A percentile compares a stretch with the other conserved stretches of the same genome.
Conservation (phyloP, 2,329 filamentous ascomycete species). For the Pseudogymnoascus sp. region DNA sequence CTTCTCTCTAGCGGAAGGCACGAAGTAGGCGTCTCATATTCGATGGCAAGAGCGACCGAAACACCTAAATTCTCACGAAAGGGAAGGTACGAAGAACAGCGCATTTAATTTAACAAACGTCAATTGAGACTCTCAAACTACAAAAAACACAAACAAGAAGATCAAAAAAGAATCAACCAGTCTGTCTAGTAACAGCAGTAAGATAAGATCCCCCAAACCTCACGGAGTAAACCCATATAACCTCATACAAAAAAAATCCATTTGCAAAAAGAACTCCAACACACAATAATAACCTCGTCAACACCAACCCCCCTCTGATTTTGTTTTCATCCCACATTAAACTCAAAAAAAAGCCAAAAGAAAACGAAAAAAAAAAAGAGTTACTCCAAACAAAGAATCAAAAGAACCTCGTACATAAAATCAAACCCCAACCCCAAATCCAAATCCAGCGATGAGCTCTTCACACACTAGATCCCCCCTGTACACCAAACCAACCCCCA, state of each 20-base stretch:
- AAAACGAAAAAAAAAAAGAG: neutral
- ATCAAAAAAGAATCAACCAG: neutral
- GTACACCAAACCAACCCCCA: neutral
- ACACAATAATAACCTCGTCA: neutral
- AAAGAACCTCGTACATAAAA: neutral
- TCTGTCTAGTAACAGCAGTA: neutral
- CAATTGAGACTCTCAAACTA: neutral
- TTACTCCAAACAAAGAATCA: neutral
- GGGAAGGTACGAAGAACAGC: neutral
- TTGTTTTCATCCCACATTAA: neutral
- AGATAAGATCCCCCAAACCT: neutral
- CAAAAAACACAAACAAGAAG: neutral
- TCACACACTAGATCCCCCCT: neutral
- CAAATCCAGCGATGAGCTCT: constrained; percentile 7
- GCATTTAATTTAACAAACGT: neutral
- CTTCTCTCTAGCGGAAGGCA: neutral
- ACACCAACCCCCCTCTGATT: neutral
- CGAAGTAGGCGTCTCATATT: neutral
- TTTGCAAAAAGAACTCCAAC: neutral
- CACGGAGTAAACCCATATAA: neutral
- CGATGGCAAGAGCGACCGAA: no score
- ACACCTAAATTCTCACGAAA: neutral
- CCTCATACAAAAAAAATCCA: neutral
- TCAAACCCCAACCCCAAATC: neutral
- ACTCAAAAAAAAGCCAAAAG: neutral